These are phyloP conservation scores for Microdochium trichocladiopsis DNA, from an alignment of 2,329 filamentous ascomycete species.

Conservation along the genomic window DNA sequence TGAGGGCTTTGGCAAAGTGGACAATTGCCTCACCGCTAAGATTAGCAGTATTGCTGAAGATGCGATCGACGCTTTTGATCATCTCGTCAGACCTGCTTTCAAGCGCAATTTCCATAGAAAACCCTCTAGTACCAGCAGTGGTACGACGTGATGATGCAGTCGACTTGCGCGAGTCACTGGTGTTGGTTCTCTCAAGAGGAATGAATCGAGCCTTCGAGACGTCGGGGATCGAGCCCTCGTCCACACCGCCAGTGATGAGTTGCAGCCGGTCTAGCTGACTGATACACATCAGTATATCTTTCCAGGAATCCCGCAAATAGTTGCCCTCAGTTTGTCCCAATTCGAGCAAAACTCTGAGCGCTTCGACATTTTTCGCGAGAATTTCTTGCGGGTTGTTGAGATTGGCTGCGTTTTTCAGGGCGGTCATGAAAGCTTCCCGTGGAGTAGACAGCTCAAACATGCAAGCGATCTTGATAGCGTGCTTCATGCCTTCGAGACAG, in stretches of 20 bases:
- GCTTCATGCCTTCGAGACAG: slow-evolving; percentile 91
- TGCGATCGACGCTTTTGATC: slow-evolving; percentile 85
- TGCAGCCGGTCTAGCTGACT: slow-evolving; percentile 94
- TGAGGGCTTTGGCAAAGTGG: slow-evolving; percentile 85
- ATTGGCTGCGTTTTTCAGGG: slow-evolving; percentile 88
- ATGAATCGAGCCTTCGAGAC: slow-evolving; percentile 77
- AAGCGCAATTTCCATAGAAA: slow-evolving; percentile 74
- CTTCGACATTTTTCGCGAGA: slow-evolving; percentile 92
- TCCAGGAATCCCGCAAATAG: slow-evolving; percentile 82
- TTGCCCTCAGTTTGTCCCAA: slow-evolving; percentile 92
- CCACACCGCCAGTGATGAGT: slow-evolving; percentile 88
- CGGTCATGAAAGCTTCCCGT: slow-evolving; percentile 88
- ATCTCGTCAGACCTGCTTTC: slow-evolving; percentile 92
- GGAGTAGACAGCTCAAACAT: slow-evolving; percentile 91
- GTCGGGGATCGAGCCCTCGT: slow-evolving; percentile 87
- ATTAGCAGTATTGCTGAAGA: slow-evolving; percentile 94
- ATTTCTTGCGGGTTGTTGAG: slow-evolving; percentile 94
- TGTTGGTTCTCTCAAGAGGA: slow-evolving; percentile 47
- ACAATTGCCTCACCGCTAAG: slow-evolving; percentile 92
- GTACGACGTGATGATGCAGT: slow-evolving; percentile 51
- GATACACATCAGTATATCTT: slow-evolving; percentile 89
- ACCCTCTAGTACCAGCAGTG: slow-evolving; percentile 54
- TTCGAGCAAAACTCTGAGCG: slow-evolving; percentile 83
- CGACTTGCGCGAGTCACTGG: slow-evolving; percentile 56
- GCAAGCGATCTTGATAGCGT: slow-evolving; percentile 89